Evolutionary conservation across 2,329 filamentous ascomycete species (phyloP).

Genomic region (Teratosphaeria pseudoeucalypti): DNA sequence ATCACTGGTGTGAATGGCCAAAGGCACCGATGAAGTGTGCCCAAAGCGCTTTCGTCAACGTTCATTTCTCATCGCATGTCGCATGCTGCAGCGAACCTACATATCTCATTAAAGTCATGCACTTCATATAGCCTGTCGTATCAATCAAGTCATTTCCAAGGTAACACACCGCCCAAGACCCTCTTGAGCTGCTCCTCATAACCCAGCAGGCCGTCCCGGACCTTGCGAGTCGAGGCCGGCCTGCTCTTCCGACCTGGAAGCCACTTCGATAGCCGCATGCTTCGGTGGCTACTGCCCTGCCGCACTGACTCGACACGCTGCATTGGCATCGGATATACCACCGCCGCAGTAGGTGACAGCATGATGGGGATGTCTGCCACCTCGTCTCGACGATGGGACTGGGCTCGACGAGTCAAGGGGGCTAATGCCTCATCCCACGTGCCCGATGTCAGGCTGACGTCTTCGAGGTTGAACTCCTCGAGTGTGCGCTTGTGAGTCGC

Average conservation of each 20-base stretch:
- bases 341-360: slow-evolving; percentile 17
- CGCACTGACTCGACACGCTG: slow-evolving; percentile 9
- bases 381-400: slow-evolving; percentile 1
- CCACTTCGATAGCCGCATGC: slow-evolving; percentile 14
- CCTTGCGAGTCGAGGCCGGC: slow-evolving; percentile 7
- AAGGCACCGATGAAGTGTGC: too few species aligned
- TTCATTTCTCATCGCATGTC: not conserved
- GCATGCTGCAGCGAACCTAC: not conserved
- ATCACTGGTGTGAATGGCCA: too few species aligned
- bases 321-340: slow-evolving; percentile 8
- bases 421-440: slow-evolving; percentile 77
- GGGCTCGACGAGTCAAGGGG: slow-evolving; percentile 43
- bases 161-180: slow-evolving; percentile 17
- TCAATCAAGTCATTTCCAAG: slow-evolving; percentile 13
- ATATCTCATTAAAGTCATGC: not conserved
- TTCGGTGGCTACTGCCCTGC: slow-evolving; percentile 8
- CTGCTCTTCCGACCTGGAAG: slow-evolving; percentile 7
- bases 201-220: slow-evolving; percentile 15
- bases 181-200: slow-evolving; percentile 18
- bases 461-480: slow-evolving; percentile 69
- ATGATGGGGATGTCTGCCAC: slow-evolving; percentile 24
- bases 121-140: not conserved
- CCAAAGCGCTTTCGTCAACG: too few species aligned
- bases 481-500: slow-evolving; percentile 56
- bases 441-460: slow-evolving; percentile 59